A percentile compares a stretch with the other conserved stretches of the same genome.
Evolutionary conservation across 2,329 filamentous ascomycete genomes (phyloP).

Genomic region (Escovopsis sp.): DNA sequence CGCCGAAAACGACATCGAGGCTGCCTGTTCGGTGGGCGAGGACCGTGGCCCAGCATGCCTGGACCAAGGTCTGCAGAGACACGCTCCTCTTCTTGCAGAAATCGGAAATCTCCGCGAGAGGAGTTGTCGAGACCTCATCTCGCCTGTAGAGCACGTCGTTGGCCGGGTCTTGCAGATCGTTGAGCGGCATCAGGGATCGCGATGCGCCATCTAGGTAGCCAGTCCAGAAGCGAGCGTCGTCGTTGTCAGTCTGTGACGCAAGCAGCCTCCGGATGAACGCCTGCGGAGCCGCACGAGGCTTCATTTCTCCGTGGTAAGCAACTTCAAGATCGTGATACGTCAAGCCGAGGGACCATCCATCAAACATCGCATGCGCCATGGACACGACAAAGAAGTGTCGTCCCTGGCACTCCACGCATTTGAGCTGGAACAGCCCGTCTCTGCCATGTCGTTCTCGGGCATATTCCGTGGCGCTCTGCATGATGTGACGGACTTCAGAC

Average conservation of each 20-base stretch:
- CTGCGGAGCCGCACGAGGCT: slow-evolving; percentile 32
- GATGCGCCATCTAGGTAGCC: slow-evolving; percentile 43
- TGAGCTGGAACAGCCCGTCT: slow-evolving; percentile 34
- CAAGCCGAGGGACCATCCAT: slow-evolving; percentile 68
- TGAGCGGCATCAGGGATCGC: slow-evolving; percentile 19
- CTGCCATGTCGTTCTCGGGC: slow-evolving; percentile 24
- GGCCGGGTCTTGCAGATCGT: background rate
- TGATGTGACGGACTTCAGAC: slow-evolving; percentile 22
- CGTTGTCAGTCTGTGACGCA: slow-evolving; percentile 6
- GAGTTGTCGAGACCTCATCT: slow-evolving; percentile 6
- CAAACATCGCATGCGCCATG: slow-evolving; percentile 76
- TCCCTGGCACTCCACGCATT: slow-evolving; percentile 20
- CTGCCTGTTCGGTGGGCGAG: slow-evolving; percentile 47
- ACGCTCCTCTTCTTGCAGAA: slow-evolving; percentile 54
- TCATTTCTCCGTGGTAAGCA: slow-evolving; percentile 40
- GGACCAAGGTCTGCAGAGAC: slow-evolving; percentile 63
- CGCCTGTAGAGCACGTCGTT: slow-evolving; percentile 2
- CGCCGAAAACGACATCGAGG: slow-evolving; percentile 68
- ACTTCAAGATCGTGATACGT: slow-evolving; percentile 55
- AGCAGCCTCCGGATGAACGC: slow-evolving; percentile 29
- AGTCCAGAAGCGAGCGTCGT: slow-evolving; percentile 49
- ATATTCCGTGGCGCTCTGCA: slow-evolving; percentile 19
- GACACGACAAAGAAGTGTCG: slow-evolving; percentile 45
- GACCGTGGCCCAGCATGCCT: slow-evolving; percentile 61
- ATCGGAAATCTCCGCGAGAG: slow-evolving; percentile 14